These are phyloP conservation scores for Pleurotus platypus DNA, from an alignment of 768 basidiomycete genomes.

Conservation along the genomic window DNA sequence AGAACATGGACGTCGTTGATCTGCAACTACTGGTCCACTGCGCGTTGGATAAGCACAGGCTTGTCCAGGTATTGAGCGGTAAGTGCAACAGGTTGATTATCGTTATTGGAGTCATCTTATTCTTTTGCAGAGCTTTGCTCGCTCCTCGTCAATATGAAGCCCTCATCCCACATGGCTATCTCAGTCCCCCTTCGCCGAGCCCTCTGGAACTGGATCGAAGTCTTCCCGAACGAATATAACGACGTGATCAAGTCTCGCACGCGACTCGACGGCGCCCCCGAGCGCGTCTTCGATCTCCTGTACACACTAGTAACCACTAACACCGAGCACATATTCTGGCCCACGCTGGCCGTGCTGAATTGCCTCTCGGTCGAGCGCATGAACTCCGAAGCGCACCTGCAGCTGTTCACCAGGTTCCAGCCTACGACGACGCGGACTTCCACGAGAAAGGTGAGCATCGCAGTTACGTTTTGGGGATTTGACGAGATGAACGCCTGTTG, in stretches of 20 bases:
- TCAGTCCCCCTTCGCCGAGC: conserved; percentile 71
- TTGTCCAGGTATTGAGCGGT: conserved; percentile 73
- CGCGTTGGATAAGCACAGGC: conserved; percentile 63
- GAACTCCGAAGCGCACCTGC: conserved; percentile 47
- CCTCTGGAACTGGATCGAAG: conserved; percentile 88
- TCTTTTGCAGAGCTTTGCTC: conserved; percentile 66
- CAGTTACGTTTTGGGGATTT: background rate
- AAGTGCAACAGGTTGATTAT: conserved; percentile 13
- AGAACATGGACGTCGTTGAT: conserved; percentile 64
- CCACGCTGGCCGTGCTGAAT: conserved; percentile 71
- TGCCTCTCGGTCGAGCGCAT: conserved; percentile 76
- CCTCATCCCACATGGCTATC: conserved; percentile 67
- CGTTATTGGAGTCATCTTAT: background rate
- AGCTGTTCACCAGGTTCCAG: background rate
- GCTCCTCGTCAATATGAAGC: conserved; percentile 77
- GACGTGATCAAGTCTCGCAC: conserved; percentile 62
- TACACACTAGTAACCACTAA: conserved; percentile 44
- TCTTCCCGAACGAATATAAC: conserved; percentile 75
- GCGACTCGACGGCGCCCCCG: conserved; percentile 75
- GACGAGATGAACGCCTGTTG: conserved; percentile 9
- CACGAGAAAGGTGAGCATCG: conserved; percentile 31
- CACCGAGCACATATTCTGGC: conserved; percentile 67
- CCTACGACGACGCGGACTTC: conserved; percentile 5
- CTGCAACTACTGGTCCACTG: conserved; percentile 76
- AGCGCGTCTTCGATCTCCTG: conserved; percentile 82